Evolutionary conservation across 2,329 filamentous ascomycete genomes (phyloP), one percentile per base, ranked within the genome.

Genomic region (Harringtonia lauricola): DNA sequence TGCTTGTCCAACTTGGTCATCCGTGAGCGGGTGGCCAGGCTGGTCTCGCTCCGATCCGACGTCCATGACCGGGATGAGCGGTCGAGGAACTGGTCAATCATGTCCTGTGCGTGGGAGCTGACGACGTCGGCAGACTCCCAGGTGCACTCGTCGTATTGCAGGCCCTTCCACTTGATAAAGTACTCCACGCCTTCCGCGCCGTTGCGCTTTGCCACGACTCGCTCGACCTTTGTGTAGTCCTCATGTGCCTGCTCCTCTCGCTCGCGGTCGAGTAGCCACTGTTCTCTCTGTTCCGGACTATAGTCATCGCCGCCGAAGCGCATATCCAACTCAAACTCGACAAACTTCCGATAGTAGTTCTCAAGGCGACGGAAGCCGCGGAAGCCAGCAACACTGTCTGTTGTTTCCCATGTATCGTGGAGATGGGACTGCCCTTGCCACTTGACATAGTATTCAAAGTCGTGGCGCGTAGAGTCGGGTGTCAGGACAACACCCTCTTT

Each of bases 361-460:
- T 96, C 92, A 8, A 98, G 73, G 46, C 89, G 88, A 39, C 89
- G 85, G 52, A 83, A 82, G 48, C 92, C 90, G 49, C 86, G 86
- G 58, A 82, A 83, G n/a, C 80, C 76, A 21, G 78, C 72, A 24
- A 95, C 75, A 18, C 71, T 75, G 44, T 86, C 80, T 47, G 82
- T 81, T 0, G 80, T 81, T 62, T 96, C 89, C 90, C 92, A 98
- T 0, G 88, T 94, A 45, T 94, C 86, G 66, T 98, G 92, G 54
- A 94, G 81, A 59, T 98, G 88, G 12, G 92, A 94, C 63, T 88
- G 86, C 52, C 83, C 86, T 63, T 95, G 86, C 92, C 94, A 98
- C 67, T 98, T 98, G 63, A 98, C 88, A 63, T 82, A 76, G 54
- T 72, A 98, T 57, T 96, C 87, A 54, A 92, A 95, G 57, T 95